Conservation (phyloP, 805 yeast species). For the Saturnispora serradocipensis region DNA sequence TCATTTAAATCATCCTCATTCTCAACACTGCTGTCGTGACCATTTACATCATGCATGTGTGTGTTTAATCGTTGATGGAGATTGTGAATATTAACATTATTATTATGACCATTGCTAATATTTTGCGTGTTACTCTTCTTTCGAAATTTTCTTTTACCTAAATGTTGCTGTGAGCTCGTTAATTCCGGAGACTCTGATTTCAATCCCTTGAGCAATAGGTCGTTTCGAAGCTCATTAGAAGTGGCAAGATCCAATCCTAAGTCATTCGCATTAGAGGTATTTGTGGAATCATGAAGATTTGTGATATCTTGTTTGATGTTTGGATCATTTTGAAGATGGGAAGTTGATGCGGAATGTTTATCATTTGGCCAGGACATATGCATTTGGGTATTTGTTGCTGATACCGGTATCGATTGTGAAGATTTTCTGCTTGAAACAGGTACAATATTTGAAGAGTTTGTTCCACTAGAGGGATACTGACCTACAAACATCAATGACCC, state of each 20-base stretch:
- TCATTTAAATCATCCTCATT: constrained; percentile 11
- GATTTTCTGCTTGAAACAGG: background rate
- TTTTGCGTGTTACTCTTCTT: background rate
- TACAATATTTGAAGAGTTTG: background rate
- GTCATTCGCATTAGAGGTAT: background rate
- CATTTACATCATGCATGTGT: background rate
- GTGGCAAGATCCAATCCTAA: background rate
- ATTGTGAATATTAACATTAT: background rate
- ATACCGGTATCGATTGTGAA: constrained; percentile 6
- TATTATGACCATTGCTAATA: constrained; percentile 7
- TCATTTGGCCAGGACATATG: background rate
- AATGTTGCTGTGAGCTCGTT: background rate
- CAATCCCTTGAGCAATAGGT: background rate
- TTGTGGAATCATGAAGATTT: background rate
- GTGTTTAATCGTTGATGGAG: background rate
- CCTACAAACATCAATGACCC: background rate
- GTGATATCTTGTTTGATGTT: background rate
- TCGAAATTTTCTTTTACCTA: background rate
- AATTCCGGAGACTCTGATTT: background rate
- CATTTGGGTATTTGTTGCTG: constrained; percentile 8
- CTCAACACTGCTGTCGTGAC: constrained; percentile 7
- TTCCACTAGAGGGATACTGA: background rate
- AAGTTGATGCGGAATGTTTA: background rate
- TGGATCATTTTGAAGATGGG: background rate
- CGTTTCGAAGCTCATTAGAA: background rate